These are phyloP conservation scores for Cytauxzoon felis DNA, from an alignment of 169 alveolate genomes.

Conservation along the genomic window DNA sequence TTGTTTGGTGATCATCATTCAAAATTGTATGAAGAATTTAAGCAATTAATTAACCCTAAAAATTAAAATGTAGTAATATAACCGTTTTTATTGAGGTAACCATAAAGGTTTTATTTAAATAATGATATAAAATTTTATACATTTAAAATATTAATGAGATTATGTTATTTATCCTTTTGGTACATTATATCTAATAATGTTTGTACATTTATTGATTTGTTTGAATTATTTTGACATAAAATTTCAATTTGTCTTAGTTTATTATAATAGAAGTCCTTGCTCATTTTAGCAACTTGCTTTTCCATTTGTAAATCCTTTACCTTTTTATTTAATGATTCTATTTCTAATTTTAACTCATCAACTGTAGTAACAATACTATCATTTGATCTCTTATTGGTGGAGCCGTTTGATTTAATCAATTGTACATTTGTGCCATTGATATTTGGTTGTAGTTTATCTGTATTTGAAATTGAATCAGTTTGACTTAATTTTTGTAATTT, in stretches of 20 bases:
- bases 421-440: not conserved
- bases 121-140: not conserved
- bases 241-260: constrained; percentile 87
- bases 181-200: constrained; percentile 61
- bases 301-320: constrained; percentile 73
- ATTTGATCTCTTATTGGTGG: constrained; percentile 4
- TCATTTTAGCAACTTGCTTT: constrained; percentile 81
- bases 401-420: not conserved
- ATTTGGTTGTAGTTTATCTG: not conserved
- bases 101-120: not conserved
- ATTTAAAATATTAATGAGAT: not conserved
- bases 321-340: constrained; percentile 62
- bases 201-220: constrained; percentile 36
- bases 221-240: constrained; percentile 76
- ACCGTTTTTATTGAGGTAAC: not conserved
- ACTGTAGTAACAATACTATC: constrained; percentile 12
- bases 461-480: not conserved
- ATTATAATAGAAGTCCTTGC: constrained; percentile 88
- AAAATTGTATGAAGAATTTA: constrained; percentile 42
- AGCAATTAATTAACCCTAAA: constrained; percentile 18
- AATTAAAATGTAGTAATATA: no score
- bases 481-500: not conserved
- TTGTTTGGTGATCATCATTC: constrained; percentile 62
- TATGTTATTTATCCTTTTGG: not conserved
- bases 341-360: constrained; percentile 53